phyloP scores from a whole-genome alignment of 164 flowering plant species.

The Vitis amurensis region DNA sequence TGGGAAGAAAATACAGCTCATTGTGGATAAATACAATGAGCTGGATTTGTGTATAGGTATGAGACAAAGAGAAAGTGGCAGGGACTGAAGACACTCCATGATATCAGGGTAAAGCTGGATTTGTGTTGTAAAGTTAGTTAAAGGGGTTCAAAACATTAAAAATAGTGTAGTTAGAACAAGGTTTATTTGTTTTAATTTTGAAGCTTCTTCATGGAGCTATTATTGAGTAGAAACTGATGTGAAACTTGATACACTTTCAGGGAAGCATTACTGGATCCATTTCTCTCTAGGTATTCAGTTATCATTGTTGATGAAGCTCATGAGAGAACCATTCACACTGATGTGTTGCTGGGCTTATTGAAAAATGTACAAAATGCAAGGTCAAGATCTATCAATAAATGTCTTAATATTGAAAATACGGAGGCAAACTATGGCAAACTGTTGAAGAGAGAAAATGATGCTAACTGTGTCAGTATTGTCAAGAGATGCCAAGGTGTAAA shows the following conservation, averaged over 20 bases:
- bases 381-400: constrained; percentile 30
- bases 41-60: not conserved
- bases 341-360: constrained; percentile 83
- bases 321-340: constrained; percentile 96
- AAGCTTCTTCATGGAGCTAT: constrained; percentile 2
- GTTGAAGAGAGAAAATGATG: constrained; percentile 31
- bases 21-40: not conserved
- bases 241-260: constrained; percentile 37
- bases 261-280: constrained; percentile 91
- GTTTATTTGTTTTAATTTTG: not conserved
- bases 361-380: constrained; percentile 72
- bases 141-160: too few species aligned
- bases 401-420: constrained; percentile 13
- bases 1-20: not conserved
- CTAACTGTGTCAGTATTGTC: constrained; percentile 15
- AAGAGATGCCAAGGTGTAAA: constrained; percentile 47
- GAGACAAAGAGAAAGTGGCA: too few species aligned
- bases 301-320: constrained; percentile 98
- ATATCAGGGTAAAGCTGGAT: too few species aligned
- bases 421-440: constrained; percentile 23
- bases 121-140: too few species aligned
- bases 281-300: constrained; percentile 82
- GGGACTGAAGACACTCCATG: too few species aligned
- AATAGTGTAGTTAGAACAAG: too few species aligned
- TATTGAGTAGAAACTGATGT: not conserved